phyloP scores from a whole-genome alignment of 805 yeast genomes.

The Barnettozyma populi region DNA sequence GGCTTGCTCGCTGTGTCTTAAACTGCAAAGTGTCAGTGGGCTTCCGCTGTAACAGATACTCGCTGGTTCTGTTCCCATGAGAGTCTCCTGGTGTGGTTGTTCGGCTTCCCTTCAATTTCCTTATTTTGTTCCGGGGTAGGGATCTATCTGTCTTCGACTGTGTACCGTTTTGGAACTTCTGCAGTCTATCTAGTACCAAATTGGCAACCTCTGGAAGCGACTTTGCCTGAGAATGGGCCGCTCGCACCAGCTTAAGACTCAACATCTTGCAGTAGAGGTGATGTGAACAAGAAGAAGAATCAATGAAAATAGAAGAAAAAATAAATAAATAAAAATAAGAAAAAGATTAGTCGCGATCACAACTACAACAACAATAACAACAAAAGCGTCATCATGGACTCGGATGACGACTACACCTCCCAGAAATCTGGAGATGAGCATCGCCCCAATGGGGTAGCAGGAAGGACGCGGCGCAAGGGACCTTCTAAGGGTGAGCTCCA shows the following conservation, averaged over 20 bases:
- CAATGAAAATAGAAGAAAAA: background rate
- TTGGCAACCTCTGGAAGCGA: background rate
- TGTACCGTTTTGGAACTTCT: background rate
- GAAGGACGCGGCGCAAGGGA: constrained; percentile 31
- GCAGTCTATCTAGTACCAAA: background rate
- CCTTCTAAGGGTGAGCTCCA: constrained; percentile 41
- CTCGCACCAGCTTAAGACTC: background rate
- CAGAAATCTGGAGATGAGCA: constrained; percentile 11
- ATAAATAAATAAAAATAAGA: background rate
- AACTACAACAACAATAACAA: background rate
- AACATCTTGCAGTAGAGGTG: background rate
- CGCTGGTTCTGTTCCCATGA: background rate
- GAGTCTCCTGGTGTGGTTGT: background rate
- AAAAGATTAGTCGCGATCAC: background rate
- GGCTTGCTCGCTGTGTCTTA: background rate
- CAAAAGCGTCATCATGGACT: constrained; percentile 7
- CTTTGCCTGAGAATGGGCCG: background rate
- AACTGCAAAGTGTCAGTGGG: background rate
- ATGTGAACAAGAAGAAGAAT: background rate
- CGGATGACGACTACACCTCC: constrained; percentile 18
- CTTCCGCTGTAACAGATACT: background rate
- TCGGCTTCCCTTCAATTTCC: background rate
- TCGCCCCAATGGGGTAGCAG: constrained; percentile 26
- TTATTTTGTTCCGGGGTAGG: background rate
- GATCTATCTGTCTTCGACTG: background rate